Evolutionary conservation across 306 rosid genomes (phyloP), one percentile per base, ranked within the genome.

Genomic region (Rosa persica): DNA sequence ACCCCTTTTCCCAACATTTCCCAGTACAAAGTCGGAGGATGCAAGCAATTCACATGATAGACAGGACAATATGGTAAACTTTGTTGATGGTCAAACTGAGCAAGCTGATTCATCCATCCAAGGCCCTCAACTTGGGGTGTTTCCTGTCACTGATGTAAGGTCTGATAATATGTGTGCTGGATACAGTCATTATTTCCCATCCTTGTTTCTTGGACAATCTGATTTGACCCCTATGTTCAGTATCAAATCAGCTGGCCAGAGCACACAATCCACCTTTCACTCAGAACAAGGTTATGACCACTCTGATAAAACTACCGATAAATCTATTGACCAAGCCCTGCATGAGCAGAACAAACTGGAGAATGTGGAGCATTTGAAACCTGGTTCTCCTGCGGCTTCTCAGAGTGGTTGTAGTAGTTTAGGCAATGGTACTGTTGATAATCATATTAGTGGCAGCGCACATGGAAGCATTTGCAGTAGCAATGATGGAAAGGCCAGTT

Each of bases 401-500:
- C 86, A 58, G 58, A 83, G 80, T 75, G 74, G 74, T 22, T 79
- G 64, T 44, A 65, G 81, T 83, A 83, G 83, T 72, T 70, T 85
- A 76, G 83, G 81, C 66, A 70, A 71, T 72, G 87, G 76, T n/a
- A 39, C 71, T 6, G 75, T 72, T 64, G 82, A 60, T 47, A 79
- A 80, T 83, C 65, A 36, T 51, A 67, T 48, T 46, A 80, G 65
- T 49, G 76, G 81, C 36, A 39, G 30, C 48, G 80, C 84, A 20
- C 36, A 58, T 75, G 91, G 85, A 78, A 88, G 89, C 81, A 47
- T 43, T 43, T 84, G 85, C 58, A 79, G 84, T 57, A 81, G 83
- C 36, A 83, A 65, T 80, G 90, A 81, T 75, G 94, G 79, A 80
- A 83, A 82, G 80, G 79, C 83, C 57, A 54, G 83, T 77, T 80